These are phyloP conservation scores for Mucor saturninus DNA, from an alignment of 371 early-diverging fungal species.

Conservation along the genomic window DNA sequence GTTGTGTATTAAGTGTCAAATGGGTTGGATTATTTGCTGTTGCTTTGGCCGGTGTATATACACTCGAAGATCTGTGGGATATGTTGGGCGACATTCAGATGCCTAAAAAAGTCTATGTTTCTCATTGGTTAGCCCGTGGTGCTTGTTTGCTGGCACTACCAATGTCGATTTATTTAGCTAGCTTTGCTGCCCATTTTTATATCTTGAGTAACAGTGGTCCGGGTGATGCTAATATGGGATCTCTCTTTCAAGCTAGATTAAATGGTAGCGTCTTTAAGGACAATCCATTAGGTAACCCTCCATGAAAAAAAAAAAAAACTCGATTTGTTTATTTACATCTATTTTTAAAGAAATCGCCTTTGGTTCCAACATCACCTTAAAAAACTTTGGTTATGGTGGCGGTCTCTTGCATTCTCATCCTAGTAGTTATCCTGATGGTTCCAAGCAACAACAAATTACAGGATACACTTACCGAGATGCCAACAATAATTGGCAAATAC, in stretches of 20 bases:
- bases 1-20: slow-evolving; percentile 92
- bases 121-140: slow-evolving; percentile 82
- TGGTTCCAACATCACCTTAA: slow-evolving; percentile 92
- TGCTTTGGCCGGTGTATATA: slow-evolving; percentile 93
- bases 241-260: slow-evolving; percentile 95
- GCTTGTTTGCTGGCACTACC: slow-evolving; percentile 89
- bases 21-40: slow-evolving; percentile 99
- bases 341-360: slow-evolving; percentile 77
- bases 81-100: slow-evolving; percentile 82
- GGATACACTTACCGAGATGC: slow-evolving; percentile 92
- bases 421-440: slow-evolving; percentile 84
- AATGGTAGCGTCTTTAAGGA: slow-evolving; percentile 78
- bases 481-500: slow-evolving; percentile 95
- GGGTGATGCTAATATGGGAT: slow-evolving; percentile 97
- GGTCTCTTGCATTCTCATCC: slow-evolving; percentile 98
- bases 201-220: slow-evolving; percentile 86
- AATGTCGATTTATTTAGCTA: slow-evolving; percentile 80
- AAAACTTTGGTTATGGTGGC: slow-evolving; percentile 84
- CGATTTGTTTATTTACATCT: not conserved
- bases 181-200: slow-evolving; percentile 92
- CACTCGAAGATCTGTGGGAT: slow-evolving; percentile 94
- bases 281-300: slow-evolving; percentile 77
- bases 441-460: slow-evolving; percentile 54
- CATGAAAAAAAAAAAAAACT: not conserved
- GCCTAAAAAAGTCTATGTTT: slow-evolving; percentile 69